Percentiles rank a stretch among this genome's conserved stretches.
phyloP scores from a whole-genome alignment of 805 yeast species.

The Lipomyces spencermartinsiae region DNA sequence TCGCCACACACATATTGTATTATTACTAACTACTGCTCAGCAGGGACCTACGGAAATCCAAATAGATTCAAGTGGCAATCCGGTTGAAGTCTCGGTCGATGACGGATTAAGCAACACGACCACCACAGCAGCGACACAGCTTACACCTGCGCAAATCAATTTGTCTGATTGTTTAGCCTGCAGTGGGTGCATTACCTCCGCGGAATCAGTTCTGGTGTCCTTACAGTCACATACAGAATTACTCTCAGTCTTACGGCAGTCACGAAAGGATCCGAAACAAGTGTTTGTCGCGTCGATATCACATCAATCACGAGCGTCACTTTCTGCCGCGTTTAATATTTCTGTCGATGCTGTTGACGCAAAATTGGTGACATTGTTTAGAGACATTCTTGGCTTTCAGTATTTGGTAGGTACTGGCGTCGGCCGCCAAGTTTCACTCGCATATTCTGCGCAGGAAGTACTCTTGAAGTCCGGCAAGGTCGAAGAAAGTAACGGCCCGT shows the following conservation, averaged over 20 bases:
- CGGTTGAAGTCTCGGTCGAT: conserved; percentile 70
- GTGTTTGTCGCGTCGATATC: conserved; percentile 77
- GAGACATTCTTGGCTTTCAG: conserved; percentile 66
- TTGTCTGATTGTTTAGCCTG: conserved; percentile 95
- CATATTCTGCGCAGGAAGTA: conserved; percentile 53
- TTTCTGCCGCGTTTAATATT: conserved; percentile 70
- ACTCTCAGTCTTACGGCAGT: conserved; percentile 43
- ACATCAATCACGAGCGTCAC: conserved; percentile 84
- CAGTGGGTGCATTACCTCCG: conserved; percentile 95
- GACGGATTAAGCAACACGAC: conserved; percentile 35
- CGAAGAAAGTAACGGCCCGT: not conserved
- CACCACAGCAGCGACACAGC: conserved; percentile 33
- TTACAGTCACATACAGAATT: conserved; percentile 88
- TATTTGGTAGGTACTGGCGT: conserved; percentile 84
- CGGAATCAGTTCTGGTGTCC: conserved; percentile 92
- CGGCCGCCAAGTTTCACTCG: conserved; percentile 73
- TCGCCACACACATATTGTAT: not conserved
- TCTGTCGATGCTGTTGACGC: conserved; percentile 65
- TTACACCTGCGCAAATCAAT: conserved; percentile 85
- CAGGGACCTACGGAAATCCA: conserved; percentile 56
- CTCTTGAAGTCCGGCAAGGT: conserved; percentile 15
- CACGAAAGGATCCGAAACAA: conserved; percentile 38
- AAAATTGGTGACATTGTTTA: conserved; percentile 63
- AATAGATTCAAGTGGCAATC: conserved; percentile 63
- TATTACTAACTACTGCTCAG: conserved; percentile 45